A percentile compares a stretch with the other conserved stretches of the same genome.
Evolutionary conservation across 2,329 filamentous ascomycete genomes (phyloP).

Genomic region (Penicillium crustosum): DNA sequence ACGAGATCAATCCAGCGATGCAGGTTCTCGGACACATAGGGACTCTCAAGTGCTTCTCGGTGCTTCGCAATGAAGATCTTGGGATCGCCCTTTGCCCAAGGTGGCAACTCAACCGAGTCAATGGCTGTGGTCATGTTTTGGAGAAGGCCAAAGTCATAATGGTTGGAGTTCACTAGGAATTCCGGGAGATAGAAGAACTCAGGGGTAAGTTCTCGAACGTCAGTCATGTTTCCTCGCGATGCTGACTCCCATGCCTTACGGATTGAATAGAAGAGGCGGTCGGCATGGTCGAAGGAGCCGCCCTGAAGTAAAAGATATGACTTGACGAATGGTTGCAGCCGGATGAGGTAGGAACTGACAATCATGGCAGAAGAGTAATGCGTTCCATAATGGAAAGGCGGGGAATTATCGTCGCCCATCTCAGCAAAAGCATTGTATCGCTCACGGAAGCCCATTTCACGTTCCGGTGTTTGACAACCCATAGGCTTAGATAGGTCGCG

Average conservation of each 20-base stretch:
- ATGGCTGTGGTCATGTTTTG: conserved; percentile 79
- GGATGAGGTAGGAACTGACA: conserved; percentile 92
- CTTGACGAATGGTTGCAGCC: conserved; percentile 92
- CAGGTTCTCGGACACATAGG: conserved; percentile 83
- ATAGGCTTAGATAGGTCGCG: conserved; percentile 93
- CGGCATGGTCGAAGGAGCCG: conserved; percentile 94
- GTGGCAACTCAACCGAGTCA: conserved; percentile 83
- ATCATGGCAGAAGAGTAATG: conserved; percentile 99
- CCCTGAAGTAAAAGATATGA: conserved; percentile 93
- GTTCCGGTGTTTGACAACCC: conserved; percentile 78
- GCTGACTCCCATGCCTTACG: conserved; percentile 88
- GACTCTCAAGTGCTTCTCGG: conserved; percentile 90
- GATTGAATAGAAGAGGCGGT: conserved; percentile 91
- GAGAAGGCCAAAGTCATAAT: conserved; percentile 86
- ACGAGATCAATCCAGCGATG: conserved; percentile 96
- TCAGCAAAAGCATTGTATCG: conserved; percentile 86
- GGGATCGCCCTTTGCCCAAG: conserved; percentile 94
- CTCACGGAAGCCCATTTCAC: conserved; percentile 77
- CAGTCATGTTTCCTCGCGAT: conserved; percentile 84
- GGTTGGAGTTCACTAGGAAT: conserved; percentile 90
- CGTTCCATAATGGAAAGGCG: conserved; percentile 94
- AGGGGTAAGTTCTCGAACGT: conserved; percentile 90
- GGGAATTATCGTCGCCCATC: conserved; percentile 72
- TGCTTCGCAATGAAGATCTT: conserved; percentile 95
- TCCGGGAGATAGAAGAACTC: conserved; percentile 98